Conservation (phyloP, 2,329 filamentous ascomycete genomes). For the Lasiodiplodia sp. region DNA sequence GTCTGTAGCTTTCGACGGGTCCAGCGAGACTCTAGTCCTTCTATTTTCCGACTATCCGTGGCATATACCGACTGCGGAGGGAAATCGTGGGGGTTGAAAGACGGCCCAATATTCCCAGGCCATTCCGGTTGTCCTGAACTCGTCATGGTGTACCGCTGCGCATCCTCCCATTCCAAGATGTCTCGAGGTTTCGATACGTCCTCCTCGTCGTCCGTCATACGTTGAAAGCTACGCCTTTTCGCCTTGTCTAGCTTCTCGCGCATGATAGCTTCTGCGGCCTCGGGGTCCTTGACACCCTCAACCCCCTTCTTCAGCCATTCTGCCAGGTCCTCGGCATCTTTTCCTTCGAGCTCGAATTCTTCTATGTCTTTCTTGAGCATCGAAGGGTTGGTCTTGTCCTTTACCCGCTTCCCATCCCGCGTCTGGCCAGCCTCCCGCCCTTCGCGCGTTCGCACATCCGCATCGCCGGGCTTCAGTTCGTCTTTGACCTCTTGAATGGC, state of each 20-base stretch:
- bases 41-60: conserved; percentile 39
- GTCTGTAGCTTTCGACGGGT: conserved; percentile 53
- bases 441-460: background rate
- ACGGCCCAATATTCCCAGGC: conserved; percentile 47
- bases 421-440: background rate
- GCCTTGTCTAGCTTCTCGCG: background rate
- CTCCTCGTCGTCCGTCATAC: background rate
- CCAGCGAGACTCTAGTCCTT: conserved; percentile 43
- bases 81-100: conserved; percentile 42
- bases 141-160: conserved; percentile 1
- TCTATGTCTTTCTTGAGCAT: background rate
- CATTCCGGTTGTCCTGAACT: background rate
- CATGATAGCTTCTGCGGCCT: background rate
- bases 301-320: background rate
- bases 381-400: background rate
- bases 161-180: background rate
- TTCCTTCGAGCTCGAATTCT: background rate
- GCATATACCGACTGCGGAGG: conserved; percentile 58
- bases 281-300: background rate
- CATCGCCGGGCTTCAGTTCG: conserved; percentile 47
- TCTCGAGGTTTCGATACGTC: background rate
- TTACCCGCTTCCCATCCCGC: background rate
- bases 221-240: background rate
- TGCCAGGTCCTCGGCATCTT: background rate
- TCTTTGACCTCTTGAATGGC: conserved; percentile 64